Evolutionary conservation across 1,284 basidiomycete species (phyloP).

Genomic region (Malassezia equina): DNA sequence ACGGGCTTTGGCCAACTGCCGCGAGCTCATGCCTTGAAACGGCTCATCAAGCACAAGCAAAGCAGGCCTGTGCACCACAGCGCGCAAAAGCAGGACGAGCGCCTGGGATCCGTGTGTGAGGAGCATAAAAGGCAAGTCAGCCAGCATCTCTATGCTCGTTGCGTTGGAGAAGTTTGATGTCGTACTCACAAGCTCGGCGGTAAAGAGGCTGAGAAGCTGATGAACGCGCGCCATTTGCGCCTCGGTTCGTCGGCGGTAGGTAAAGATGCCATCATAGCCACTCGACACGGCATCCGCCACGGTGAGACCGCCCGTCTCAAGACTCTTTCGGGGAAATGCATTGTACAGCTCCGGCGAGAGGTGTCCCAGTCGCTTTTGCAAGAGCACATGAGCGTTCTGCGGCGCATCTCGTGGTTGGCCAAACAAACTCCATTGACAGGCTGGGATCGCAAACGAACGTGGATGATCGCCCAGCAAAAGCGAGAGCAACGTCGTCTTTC

Average conservation of each 20-base stretch:
- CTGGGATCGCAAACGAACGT: constrained; percentile 63
- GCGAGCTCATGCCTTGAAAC: constrained; percentile 42
- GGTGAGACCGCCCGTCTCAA: constrained; percentile 28
- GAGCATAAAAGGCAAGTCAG: constrained; percentile 15
- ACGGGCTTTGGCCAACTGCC: constrained; percentile 25
- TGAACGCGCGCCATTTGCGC: constrained; percentile 19
- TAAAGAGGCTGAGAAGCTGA: constrained; percentile 21
- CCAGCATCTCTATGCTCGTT: constrained; percentile 12
- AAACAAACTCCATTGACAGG: constrained; percentile 29
- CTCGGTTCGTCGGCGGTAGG: constrained; percentile 12
- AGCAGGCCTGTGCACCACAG: constrained; percentile 30
- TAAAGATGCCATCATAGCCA: constrained; percentile 41
- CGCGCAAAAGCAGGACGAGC: constrained; percentile 36
- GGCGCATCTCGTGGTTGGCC: constrained; percentile 29
- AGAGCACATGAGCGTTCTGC: constrained; percentile 28
- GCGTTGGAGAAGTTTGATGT: neutral
- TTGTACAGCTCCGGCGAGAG: constrained; percentile 81
- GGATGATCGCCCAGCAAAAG: constrained; percentile 88
- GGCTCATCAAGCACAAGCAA: constrained; percentile 44
- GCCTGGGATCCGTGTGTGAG: constrained; percentile 37
- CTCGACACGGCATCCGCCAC: constrained; percentile 33
- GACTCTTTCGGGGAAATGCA: constrained; percentile 60
- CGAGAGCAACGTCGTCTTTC: constrained; percentile 89
- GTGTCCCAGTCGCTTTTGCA: constrained; percentile 54
- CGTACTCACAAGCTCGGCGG: constrained; percentile 20